Evolutionary conservation across 768 basidiomycete genomes (phyloP).

Genomic region (Suillus hirtellus): DNA sequence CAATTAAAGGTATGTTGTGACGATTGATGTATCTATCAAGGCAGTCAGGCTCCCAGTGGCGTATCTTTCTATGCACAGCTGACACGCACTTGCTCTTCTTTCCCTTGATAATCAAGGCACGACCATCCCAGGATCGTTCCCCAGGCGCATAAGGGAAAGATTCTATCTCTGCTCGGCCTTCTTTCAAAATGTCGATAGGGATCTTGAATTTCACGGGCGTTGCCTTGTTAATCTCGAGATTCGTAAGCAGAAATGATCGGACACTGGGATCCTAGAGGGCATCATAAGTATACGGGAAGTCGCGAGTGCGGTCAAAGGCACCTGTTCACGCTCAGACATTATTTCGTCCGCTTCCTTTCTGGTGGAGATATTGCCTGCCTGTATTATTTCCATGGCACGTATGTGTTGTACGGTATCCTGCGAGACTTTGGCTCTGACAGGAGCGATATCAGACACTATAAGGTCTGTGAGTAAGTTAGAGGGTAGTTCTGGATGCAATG

Average conservation of each 20-base stretch:
- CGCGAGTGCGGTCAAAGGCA: constrained; percentile 28
- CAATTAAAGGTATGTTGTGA: constrained; percentile 60
- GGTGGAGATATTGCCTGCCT: constrained; percentile 54
- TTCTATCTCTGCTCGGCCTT: constrained; percentile 67
- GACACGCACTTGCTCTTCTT: constrained; percentile 63
- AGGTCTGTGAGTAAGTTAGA: constrained; percentile 49
- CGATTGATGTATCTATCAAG: constrained; percentile 67
- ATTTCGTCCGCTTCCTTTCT: constrained; percentile 72
- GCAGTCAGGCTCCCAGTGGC: constrained; percentile 9
- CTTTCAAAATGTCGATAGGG: constrained; percentile 65
- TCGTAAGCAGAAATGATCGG: constrained; percentile 86
- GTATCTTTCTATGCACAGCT: not conserved
- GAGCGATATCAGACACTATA: constrained; percentile 83
- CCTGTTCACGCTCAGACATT: constrained; percentile 62
- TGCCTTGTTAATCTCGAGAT: constrained; percentile 47
- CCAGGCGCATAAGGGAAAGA: constrained; percentile 72
- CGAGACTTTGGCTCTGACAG: constrained; percentile 56
- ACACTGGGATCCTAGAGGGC: constrained; percentile 62
- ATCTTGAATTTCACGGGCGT: constrained; percentile 64
- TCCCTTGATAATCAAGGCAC: constrained; percentile 77
- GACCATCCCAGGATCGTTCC: constrained; percentile 54
- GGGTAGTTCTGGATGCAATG: constrained; percentile 47
- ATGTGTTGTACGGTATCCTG: constrained; percentile 68
- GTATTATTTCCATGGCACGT: constrained; percentile 72
- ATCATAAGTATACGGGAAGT: constrained; percentile 11